Conservation (phyloP, 345 rosid genomes). For the Aurinia saxatilis region DNA sequence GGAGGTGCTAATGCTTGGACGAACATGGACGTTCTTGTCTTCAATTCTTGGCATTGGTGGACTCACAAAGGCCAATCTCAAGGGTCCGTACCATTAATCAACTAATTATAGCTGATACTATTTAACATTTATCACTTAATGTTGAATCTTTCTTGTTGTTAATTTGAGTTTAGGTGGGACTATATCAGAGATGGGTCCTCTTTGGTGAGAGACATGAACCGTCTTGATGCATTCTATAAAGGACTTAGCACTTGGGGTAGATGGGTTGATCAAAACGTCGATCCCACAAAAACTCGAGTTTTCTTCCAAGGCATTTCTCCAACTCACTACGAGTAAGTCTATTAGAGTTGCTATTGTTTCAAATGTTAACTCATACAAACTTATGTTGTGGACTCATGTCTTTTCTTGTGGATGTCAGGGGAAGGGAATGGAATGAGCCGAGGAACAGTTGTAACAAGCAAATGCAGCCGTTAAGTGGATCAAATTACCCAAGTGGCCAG, state of each 20-base stretch:
- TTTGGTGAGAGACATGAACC: slow-evolving; percentile 56
- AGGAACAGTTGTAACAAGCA: slow-evolving; percentile 60
- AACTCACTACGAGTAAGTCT: slow-evolving; percentile 77
- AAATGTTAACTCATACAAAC: not conserved
- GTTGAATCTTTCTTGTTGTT: not conserved
- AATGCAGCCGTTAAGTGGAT: slow-evolving; percentile 58
- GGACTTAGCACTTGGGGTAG: slow-evolving; percentile 74
- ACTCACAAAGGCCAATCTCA: slow-evolving; percentile 65
- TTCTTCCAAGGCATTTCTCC: slow-evolving; percentile 98
- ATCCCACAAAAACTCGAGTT: slow-evolving; percentile 61
- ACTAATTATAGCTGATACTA: not conserved
- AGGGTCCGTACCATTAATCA: slow-evolving; percentile 35
- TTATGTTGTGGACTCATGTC: not conserved
- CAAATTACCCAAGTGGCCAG: slow-evolving; percentile 59
- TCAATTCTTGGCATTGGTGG: slow-evolving; percentile 99
- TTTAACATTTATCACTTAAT: not conserved
- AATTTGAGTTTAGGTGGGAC: slow-evolving; percentile 58
- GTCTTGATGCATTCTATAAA: slow-evolving; percentile 64
- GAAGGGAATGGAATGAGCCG: slow-evolving; percentile 79
- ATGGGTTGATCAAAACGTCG: slow-evolving; percentile 76
- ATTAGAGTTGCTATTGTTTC: not conserved
- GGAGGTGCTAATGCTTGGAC: slow-evolving; percentile 56
- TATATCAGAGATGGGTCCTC: slow-evolving; percentile 53
- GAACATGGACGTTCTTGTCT: slow-evolving; percentile 77
- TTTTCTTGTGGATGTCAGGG: slow-evolving; percentile 39